phyloP scores from a whole-genome alignment of 768 basidiomycete genomes.

The Phaffia australis region DNA sequence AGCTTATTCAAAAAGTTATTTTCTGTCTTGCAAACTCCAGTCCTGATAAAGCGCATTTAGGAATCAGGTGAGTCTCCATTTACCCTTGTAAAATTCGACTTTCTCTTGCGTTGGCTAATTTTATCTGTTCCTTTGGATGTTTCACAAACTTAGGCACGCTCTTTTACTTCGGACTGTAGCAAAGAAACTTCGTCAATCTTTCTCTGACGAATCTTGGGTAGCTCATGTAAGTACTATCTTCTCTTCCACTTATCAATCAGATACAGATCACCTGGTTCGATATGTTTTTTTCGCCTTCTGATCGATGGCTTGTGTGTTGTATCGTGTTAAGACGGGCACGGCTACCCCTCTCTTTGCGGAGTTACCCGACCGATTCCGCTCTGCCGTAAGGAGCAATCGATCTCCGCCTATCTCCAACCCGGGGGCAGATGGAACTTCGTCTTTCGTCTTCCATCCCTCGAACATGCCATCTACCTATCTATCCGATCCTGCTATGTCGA shows the following conservation, averaged over 20 bases:
- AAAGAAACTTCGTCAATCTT: constrained; percentile 13
- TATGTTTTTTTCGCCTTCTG: background rate
- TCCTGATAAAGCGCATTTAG: constrained; percentile 11
- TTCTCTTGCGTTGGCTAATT: background rate
- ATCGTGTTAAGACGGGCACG: constrained; percentile 11
- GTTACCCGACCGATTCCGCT: no score
- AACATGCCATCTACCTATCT: no score
- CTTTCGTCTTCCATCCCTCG: no score
- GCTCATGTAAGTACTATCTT: constrained; percentile 6
- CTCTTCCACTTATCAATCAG: background rate
- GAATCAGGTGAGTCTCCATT: background rate
- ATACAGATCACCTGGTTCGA: no score
- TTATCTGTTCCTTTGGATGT: background rate
- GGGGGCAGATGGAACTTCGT: no score
- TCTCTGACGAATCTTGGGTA: constrained; percentile 14
- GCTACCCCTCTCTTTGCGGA: constrained; percentile 17
- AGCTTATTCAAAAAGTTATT: constrained; percentile 24
- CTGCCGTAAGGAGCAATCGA: no score
- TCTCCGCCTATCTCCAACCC: no score
- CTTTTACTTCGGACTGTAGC: constrained; percentile 20
- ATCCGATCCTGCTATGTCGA: no score
- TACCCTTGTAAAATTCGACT: background rate
- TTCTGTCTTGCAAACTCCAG: constrained; percentile 18
- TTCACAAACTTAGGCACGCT: constrained; percentile 6
- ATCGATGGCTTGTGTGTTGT: no score